phyloP scores from a whole-genome alignment of 2,329 filamentous ascomycete genomes.

The Aspergillus udagawae region DNA sequence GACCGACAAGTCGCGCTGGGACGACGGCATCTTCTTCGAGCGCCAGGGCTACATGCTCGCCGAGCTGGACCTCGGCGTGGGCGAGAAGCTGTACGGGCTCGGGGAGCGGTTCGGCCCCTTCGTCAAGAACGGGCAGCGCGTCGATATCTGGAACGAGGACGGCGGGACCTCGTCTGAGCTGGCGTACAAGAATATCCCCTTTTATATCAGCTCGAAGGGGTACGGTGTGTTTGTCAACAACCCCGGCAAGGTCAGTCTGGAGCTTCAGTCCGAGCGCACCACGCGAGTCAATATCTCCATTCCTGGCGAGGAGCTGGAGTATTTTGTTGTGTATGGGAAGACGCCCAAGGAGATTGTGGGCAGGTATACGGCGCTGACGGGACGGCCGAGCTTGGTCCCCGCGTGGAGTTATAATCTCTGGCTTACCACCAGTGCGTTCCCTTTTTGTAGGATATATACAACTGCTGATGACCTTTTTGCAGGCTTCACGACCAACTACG shows the following conservation, averaged over 20 bases:
- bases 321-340: slow-evolving; percentile 69
- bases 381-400: slow-evolving; percentile 61
- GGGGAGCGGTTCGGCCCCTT: slow-evolving; percentile 74
- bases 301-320: slow-evolving; percentile 66
- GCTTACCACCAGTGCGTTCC: slow-evolving; percentile 57
- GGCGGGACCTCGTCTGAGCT: slow-evolving; percentile 42
- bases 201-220: slow-evolving; percentile 54
- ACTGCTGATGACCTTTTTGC: not conserved
- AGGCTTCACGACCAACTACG: slow-evolving; percentile 70
- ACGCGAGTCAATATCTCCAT: slow-evolving; percentile 67
- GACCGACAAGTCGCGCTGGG: slow-evolving; percentile 26
- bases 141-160: slow-evolving; percentile 61
- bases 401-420: slow-evolving; percentile 73
- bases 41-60: slow-evolving; percentile 38
- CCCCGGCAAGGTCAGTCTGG: slow-evolving; percentile 65
- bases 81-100: slow-evolving; percentile 68
- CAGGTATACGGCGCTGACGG: slow-evolving; percentile 65
- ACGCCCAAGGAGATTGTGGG: slow-evolving; percentile 68
- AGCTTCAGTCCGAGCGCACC: slow-evolving; percentile 70
- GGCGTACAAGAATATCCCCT: slow-evolving; percentile 41
- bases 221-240: slow-evolving; percentile 75
- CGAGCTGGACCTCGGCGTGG: slow-evolving; percentile 39
- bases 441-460: not conserved
- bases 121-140: slow-evolving; percentile 69
- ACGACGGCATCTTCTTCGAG: slow-evolving; percentile 36